Base-by-base conservation (phyloP, 257 asterid species). In the Capsicum chinense region DNA sequence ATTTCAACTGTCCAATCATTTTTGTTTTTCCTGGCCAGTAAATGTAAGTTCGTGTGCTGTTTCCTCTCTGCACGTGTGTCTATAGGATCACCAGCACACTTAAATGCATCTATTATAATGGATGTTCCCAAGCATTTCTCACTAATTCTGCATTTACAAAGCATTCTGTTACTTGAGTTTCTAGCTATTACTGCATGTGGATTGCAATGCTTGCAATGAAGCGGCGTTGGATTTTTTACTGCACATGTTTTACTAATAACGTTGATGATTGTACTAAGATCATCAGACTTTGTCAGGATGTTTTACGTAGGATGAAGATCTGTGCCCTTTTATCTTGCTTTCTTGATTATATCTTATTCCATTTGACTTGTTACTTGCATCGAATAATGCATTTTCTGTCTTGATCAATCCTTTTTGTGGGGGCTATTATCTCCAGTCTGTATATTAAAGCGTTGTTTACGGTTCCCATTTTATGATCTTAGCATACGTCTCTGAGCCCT, bases 401-500 rank as follows among this genome's bases (percentile, higher is more conserved):
- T 62, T 62, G 14, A 62, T 19, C 7, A 21, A 62, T 39, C 33
- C 67, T 60, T 19, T 60, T 9, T 60, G 33, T 60, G 33, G 33
- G 67, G 67, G 35, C 19, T 7, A 60, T 60, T 60, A 39, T 39
- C 42, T 39, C 5, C 5, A 39, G 42, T 39, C n/a, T 60, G 67
- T 11, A 60, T 60, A 60, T 60, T 60, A 19, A 60, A 54, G 15
- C 6, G 14, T 60, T 60, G 67, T 21, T 63, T 63, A 63, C 42
- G 1, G 13, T 63, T 21, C 42, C 16, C 11, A 9, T 35, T 87
- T 66, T 60, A 14, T 76, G 79, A 56, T 68, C 89, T 89, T 92
- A 95, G 97, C 99, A 95, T 89, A 91, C 98, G 9, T 91, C 98
- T 21, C 91, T 92, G 62, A 91, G 97, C 83, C 98, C 98, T 33